A percentile compares a stretch with the other conserved stretches of the same genome.
phyloP scores from a whole-genome alignment of 2,329 filamentous ascomycete species.

The Microsporum canis region DNA sequence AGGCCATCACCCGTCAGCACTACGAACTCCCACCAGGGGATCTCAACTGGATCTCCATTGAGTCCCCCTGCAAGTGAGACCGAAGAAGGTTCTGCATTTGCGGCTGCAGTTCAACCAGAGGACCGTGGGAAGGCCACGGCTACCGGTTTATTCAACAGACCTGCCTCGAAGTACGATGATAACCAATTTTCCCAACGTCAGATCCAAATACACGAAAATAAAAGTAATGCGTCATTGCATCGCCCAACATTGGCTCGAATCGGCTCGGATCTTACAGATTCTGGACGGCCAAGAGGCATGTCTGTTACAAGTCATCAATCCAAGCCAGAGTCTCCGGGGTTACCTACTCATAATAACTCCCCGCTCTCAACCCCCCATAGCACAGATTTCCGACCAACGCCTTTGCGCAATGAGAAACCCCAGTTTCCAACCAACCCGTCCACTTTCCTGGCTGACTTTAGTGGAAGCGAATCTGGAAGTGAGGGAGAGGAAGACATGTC shows the following conservation, averaged over 20 bases:
- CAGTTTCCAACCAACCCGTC: slow-evolving; percentile 14
- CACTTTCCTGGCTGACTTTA: slow-evolving; percentile 28
- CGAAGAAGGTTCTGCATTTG: slow-evolving; percentile 53
- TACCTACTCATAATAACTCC: slow-evolving; percentile 12
- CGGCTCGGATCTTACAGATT: slow-evolving; percentile 15
- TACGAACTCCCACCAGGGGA: slow-evolving; percentile 22
- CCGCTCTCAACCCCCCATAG: slow-evolving; percentile 3
- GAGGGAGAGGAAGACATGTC: slow-evolving; percentile 25
- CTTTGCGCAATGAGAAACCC: slow-evolving; percentile 3
- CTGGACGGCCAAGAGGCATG: slow-evolving; percentile 22
- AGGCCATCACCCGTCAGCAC: neutral
- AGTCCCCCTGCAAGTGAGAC: slow-evolving; percentile 62
- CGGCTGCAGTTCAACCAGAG: slow-evolving; percentile 55
- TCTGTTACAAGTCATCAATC: slow-evolving; percentile 31
- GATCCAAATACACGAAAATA: slow-evolving; percentile 64
- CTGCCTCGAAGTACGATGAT: slow-evolving; percentile 67
- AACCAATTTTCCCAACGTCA: slow-evolving; percentile 73
- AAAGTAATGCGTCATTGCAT: slow-evolving; percentile 47
- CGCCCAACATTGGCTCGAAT: slow-evolving; percentile 13
- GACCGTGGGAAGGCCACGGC: slow-evolving; percentile 76
- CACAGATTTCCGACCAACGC: neutral
- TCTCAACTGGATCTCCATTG: slow-evolving; percentile 43
- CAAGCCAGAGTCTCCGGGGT: slow-evolving; percentile 26
- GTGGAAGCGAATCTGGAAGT: slow-evolving; percentile 29
- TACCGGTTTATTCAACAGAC: slow-evolving; percentile 59